Evolutionary conservation across 805 yeast species (phyloP), one percentile per base, ranked within the genome.

Genomic region (Vanderwaltozyma polyspora): DNA sequence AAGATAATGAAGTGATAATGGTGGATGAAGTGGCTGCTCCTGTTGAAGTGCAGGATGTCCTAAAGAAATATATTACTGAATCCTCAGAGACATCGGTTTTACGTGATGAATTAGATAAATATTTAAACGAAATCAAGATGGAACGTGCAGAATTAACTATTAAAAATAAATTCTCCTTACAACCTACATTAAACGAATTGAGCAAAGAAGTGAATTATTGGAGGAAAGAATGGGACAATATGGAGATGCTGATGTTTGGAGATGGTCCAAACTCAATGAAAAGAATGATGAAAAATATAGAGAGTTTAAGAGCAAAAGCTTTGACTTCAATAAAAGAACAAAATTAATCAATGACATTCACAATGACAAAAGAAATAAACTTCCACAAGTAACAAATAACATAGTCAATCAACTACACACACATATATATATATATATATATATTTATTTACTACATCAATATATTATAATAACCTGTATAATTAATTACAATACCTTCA

Each of bases 181-280:
- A 53, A 31, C 43, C 42, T 11, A 35, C 33, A 8, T 31, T 55
- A 15, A 29, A 39, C 10, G 38, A 39, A 15, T 27, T 54, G 19
- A 48, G 43, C 13, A 46, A 45, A 32, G 59, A 55, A 28, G 53
- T 52, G 3, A 46, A 45, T 8, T 38, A 42, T 12, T 56, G 61
- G 61, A 45, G 52, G 28, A 46, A 43, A 26, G 52, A 55, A 28
- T 49, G 51, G 47, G 51, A 51, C 18, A 42, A 46, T 18, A 42
- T 55, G 19, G 61, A 56, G 31, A 46, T 37, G 35, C 33, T 49
- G 29, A 42, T 56, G 49, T 56, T 56, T 36, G 60, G 59, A 6
- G 55, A 52, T 30, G 46, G 42, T 18, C 38, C 55, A 10, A 42
- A 42, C 21, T 53, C 59, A 5, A 48, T 56, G 36, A 46, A 41